A percentile compares a stretch with the other conserved stretches of the same genome.
phyloP scores from a whole-genome alignment of 176 grass and related monocot genomes.

The Chloris gayana region DNA sequence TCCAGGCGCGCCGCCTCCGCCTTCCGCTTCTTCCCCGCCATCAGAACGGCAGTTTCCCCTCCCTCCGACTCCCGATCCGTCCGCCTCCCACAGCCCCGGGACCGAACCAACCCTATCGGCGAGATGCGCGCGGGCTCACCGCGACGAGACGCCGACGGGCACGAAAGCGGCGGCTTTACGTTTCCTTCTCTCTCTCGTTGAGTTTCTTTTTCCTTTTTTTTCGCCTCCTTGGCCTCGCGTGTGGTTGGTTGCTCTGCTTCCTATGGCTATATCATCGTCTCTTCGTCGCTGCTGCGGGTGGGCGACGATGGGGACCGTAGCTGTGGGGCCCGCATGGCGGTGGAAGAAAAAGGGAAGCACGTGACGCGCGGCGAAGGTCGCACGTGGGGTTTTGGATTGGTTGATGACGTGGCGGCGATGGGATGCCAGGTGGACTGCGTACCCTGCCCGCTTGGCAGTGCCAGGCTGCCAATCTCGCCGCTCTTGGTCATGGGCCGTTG shows the following conservation, averaged over 20 bases:
- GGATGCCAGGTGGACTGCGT: neutral
- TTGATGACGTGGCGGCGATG: neutral
- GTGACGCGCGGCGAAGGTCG: neutral
- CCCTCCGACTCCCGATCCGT: neutral
- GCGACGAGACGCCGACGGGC: slow-evolving; percentile 41
- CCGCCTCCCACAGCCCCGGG: neutral
- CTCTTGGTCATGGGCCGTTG: neutral
- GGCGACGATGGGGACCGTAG: neutral
- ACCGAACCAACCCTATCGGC: neutral
- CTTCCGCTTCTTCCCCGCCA: slow-evolving; percentile 72
- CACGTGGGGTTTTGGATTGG: slow-evolving; percentile 6
- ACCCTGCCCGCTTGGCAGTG: neutral
- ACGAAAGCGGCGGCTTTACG: slow-evolving; percentile 59
- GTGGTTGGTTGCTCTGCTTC: neutral
- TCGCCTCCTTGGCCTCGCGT: too few species aligned
- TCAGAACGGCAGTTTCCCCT: neutral
- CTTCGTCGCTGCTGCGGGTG: neutral
- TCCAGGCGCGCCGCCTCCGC: slow-evolving; percentile 69
- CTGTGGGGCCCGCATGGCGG: slow-evolving; percentile 14
- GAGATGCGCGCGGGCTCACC: neutral
- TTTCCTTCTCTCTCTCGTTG: slow-evolving; percentile 8
- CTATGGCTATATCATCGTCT: neutral
- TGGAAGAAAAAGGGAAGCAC: neutral
- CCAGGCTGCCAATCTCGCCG: neutral
- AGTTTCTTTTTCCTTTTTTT: neutral